phyloP scores from a whole-genome alignment of 2,329 filamentous ascomycete genomes.

The Verruconis gallopava region DNA sequence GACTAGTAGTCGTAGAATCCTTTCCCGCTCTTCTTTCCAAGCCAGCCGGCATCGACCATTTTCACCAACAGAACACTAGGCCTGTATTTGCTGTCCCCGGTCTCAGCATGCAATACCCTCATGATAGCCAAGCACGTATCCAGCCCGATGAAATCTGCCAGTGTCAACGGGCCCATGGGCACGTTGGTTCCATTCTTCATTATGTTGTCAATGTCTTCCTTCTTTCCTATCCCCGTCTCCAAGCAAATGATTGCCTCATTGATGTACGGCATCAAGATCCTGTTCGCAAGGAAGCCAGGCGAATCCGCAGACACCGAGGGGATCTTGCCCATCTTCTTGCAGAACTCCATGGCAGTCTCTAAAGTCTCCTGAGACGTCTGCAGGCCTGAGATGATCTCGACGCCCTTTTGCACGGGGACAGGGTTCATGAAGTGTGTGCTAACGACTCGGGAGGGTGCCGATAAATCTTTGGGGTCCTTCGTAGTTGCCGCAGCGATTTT shows the following conservation, averaged over 20 bases:
- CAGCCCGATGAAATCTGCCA: slow-evolving; percentile 94
- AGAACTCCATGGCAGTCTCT: slow-evolving; percentile 71
- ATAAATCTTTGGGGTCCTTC: slow-evolving; percentile 63
- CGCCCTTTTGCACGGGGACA: slow-evolving; percentile 89
- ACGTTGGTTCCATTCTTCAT: slow-evolving; percentile 99
- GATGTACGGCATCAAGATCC: slow-evolving; percentile 98
- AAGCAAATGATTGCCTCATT: slow-evolving; percentile 96
- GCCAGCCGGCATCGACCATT: slow-evolving; percentile 96
- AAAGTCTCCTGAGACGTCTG: slow-evolving; percentile 79
- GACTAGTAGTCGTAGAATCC: slow-evolving; percentile 86
- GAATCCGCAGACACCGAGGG: slow-evolving; percentile 77
- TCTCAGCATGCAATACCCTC: slow-evolving; percentile 84
- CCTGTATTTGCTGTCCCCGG: slow-evolving; percentile 90
- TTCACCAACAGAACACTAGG: slow-evolving; percentile 77
- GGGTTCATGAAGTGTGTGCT: slow-evolving; percentile 99
- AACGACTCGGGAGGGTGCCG: slow-evolving; percentile 74
- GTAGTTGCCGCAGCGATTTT: slow-evolving; percentile 83
- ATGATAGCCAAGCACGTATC: slow-evolving; percentile 96
- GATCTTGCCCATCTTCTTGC: slow-evolving; percentile 86
- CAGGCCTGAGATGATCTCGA: slow-evolving; percentile 90
- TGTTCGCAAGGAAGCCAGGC: slow-evolving; percentile 89
- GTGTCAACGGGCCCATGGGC: slow-evolving; percentile 86
- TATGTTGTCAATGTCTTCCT: slow-evolving; percentile 88
- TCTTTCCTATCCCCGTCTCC: slow-evolving; percentile 78
- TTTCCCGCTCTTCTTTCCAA: slow-evolving; percentile 94